These are phyloP conservation scores for Musa itinerans DNA, from an alignment of 176 grass and related monocot genomes.

Conservation along the genomic window DNA sequence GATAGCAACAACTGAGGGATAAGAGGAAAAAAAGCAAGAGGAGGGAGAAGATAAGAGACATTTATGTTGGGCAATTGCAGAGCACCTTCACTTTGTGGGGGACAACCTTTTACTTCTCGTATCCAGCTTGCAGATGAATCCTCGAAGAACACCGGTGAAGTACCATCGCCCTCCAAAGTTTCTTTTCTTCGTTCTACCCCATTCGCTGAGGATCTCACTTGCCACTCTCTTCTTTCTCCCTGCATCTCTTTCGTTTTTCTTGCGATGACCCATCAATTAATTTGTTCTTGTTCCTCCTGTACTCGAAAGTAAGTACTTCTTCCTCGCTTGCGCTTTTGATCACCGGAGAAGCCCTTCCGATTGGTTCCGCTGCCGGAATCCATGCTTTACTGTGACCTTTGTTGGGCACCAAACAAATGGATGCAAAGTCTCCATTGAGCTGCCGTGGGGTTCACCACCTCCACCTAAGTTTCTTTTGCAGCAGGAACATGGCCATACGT, in stretches of 20 bases:
- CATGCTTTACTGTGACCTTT: too few species aligned
- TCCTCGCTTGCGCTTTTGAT: background rate
- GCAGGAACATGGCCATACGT: background rate
- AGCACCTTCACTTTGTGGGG: too few species aligned
- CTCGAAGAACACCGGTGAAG: background rate
- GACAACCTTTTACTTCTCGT: background rate
- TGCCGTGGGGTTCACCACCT: background rate
- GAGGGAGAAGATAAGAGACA: background rate
- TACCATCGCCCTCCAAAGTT: background rate
- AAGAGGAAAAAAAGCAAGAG: background rate
- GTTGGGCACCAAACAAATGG: too few species aligned
- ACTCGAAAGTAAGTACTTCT: too few species aligned
- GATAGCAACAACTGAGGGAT: background rate
- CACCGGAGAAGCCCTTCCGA: background rate
- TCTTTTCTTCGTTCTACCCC: conserved; percentile 8
- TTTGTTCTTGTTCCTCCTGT: too few species aligned
- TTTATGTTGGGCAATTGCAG: background rate
- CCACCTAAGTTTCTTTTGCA: background rate
- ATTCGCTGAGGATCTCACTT: conserved; percentile 28
- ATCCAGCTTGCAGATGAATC: background rate
- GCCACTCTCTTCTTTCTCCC: too few species aligned
- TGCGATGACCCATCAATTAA: too few species aligned
- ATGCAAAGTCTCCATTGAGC: background rate
- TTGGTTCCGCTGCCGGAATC: background rate
- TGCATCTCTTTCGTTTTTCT: too few species aligned